Evolutionary conservation across 306 rosid genomes (phyloP), one percentile per base, ranked within the genome.

Genomic region (Prunus kanzakura): DNA sequence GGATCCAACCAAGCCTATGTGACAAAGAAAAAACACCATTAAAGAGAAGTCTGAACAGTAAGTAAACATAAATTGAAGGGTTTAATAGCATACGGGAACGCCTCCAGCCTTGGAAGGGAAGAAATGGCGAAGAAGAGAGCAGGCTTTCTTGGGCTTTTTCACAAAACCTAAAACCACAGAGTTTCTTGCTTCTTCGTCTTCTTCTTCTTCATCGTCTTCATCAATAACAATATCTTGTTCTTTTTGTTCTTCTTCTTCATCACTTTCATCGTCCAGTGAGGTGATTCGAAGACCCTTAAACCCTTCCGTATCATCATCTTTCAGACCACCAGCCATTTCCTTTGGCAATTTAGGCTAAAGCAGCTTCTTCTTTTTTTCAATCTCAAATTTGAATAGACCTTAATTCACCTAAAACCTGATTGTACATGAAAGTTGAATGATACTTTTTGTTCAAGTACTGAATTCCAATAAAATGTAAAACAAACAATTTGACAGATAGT

Each of bases 81-180:
- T 67, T 65, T 23, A 45, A 71, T 58, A 74, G 22, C 78, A 30
- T 85, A 94, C 97, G 45, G 97, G 98, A 65, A 86, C 80, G 25
- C 98, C 96, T 58, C 98, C 97, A 71, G 95, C 96, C 87, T 92
- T 94, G 86, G 95, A 92, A 60, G 95, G 96, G 80, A 94, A 91
- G 38, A 66, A 81, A 47, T 92, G 95, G 32, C 90, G 87, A 38
- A 41, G 52, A 78, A 92, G 96, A 43, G 87, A 89, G 83, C 79
- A 68, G 16, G 70, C 54, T 63, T 77, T 87, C 80, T 87, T 66
- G 0, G 97, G 89, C 81, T 88, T 88, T 75, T 85, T 75, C 8
- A 86, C 50, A 7, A 92, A 92, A 73, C 98, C 98, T 55, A 92
- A 84, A 76, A 82, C 72, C 14, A 77, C 75, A 2, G 84, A 83